Conservation (phyloP, 75 land plant species). For the Picea glauca region DNA sequence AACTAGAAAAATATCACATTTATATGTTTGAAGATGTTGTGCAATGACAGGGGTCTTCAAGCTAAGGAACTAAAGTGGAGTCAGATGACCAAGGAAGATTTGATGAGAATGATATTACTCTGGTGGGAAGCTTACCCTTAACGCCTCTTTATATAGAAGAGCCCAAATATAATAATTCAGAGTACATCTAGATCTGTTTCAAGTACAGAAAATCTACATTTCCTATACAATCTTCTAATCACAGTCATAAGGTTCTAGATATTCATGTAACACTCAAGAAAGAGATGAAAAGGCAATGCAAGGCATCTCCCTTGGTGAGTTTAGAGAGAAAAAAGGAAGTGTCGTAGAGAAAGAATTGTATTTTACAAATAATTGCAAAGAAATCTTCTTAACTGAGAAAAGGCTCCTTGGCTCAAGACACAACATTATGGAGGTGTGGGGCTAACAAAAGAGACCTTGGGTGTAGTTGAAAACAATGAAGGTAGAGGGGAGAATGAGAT, state of each 20-base stretch:
- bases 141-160: slow-evolving; percentile 3
- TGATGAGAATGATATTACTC: slow-evolving; percentile 13
- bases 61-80: slow-evolving; percentile 20
- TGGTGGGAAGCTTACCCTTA: slow-evolving; percentile 9
- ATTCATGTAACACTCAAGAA: background rate
- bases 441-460: background rate
- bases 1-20: slow-evolving; percentile 1
- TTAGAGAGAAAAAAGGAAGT: background rate
- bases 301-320: background rate
- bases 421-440: background rate
- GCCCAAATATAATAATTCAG: slow-evolving; percentile 2
- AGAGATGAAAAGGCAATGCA: slow-evolving; percentile 11
- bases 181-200: slow-evolving; percentile 15
- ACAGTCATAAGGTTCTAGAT: slow-evolving; percentile 1
- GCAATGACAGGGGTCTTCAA: slow-evolving; percentile 10
- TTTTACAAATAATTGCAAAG: slow-evolving; percentile 1
- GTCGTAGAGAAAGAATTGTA: background rate
- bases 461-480: slow-evolving; percentile 11
- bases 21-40: slow-evolving; percentile 1
- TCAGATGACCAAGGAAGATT: slow-evolving; percentile 31
- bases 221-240: slow-evolving; percentile 16
- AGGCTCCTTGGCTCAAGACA: slow-evolving; percentile 4
- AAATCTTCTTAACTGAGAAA: background rate
- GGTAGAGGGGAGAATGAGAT: slow-evolving; percentile 8
- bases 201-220: slow-evolving; percentile 16